A percentile compares a stretch with the other conserved stretches of the same genome.
Conservation (phyloP, 1,284 basidiomycete species). For the Ganoderma multipileum region DNA sequence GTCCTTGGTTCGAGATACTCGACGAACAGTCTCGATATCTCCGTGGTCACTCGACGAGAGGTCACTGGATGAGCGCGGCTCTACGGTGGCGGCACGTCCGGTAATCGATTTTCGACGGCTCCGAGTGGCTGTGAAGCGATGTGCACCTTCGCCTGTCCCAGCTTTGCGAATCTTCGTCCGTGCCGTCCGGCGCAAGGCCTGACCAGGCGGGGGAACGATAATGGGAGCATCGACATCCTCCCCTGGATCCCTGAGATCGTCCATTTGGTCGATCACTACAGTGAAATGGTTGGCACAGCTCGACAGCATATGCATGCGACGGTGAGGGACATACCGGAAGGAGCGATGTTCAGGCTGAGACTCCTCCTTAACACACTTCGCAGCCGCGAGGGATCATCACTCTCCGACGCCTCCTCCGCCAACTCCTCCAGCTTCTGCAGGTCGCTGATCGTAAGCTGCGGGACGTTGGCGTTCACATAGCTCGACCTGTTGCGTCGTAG, state of each 20-base stretch:
- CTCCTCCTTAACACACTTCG: slow-evolving; percentile 86
- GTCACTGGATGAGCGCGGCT: slow-evolving; percentile 47
- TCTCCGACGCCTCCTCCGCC: slow-evolving; percentile 86
- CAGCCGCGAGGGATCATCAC: slow-evolving; percentile 85
- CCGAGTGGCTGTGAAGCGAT: slow-evolving; percentile 74
- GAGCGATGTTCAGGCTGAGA: slow-evolving; percentile 87
- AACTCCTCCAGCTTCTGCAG: slow-evolving; percentile 92
- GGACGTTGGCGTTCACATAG: slow-evolving; percentile 54
- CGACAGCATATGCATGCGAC: slow-evolving; percentile 11
- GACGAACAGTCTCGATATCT: slow-evolving; percentile 45
- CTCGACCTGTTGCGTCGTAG: slow-evolving; percentile 72
- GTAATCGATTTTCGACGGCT: slow-evolving; percentile 52
- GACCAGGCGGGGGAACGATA: slow-evolving; percentile 87
- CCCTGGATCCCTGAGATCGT: slow-evolving; percentile 66
- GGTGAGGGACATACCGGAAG: slow-evolving; percentile 69
- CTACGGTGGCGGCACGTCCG: slow-evolving; percentile 37
- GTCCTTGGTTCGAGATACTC: slow-evolving; percentile 30
- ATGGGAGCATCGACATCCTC: slow-evolving; percentile 91
- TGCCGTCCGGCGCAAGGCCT: slow-evolving; percentile 89
- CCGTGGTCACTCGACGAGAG: slow-evolving; percentile 75
- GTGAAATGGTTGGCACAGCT: slow-evolving; percentile 22
- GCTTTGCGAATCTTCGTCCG: slow-evolving; percentile 96
- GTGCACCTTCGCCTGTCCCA: slow-evolving; percentile 80
- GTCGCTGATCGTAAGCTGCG: slow-evolving; percentile 90
- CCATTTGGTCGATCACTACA: slow-evolving; percentile 70